These are phyloP conservation scores for Hibiscus tridactylites DNA, from an alignment of 345 rosid species.

Conservation along the genomic window DNA sequence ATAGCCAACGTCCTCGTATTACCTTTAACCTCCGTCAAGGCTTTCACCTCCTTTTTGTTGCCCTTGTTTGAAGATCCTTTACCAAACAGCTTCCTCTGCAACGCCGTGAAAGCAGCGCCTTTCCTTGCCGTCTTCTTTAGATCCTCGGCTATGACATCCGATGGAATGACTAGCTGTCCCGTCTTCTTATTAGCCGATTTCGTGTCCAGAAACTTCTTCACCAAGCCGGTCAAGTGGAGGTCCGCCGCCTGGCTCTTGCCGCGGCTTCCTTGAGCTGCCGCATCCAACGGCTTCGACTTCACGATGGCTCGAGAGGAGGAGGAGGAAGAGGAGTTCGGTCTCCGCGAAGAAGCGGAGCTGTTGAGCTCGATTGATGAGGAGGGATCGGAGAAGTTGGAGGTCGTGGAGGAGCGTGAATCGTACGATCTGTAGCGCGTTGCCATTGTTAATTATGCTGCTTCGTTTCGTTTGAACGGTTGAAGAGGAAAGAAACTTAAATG, in stretches of 20 bases:
- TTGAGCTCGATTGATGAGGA: constrained; percentile 46
- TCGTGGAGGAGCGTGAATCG: constrained; percentile 62
- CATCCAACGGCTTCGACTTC: constrained; percentile 42
- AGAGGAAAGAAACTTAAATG: too few species aligned
- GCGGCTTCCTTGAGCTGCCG: constrained; percentile 12
- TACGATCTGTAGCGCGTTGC: constrained; percentile 71
- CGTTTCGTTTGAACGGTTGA: too few species aligned
- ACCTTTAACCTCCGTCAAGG: constrained; percentile 64
- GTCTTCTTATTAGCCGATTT: constrained; percentile 30
- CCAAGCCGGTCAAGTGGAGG: constrained; percentile 43
- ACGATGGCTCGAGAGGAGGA: constrained; percentile 44
- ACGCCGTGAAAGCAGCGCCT: constrained; percentile 34
- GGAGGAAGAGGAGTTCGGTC: neutral
- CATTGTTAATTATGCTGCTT: constrained; percentile 17
- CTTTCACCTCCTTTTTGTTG: constrained; percentile 43
- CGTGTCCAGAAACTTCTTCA: constrained; percentile 70
- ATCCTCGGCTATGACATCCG: constrained; percentile 57
- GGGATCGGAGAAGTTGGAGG: constrained; percentile 49
- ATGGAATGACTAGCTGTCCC: constrained; percentile 40
- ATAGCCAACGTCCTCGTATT: constrained; percentile 76
- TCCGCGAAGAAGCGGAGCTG: constrained; percentile 6
- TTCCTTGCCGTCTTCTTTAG: constrained; percentile 53
- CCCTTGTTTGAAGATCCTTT: constrained; percentile 19
- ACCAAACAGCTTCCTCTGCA: constrained; percentile 83
- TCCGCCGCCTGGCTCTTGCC: constrained; percentile 2